Base-by-base conservation (phyloP, 495 filamentous ascomycete species). In the Penicillium crystallinum region DNA sequence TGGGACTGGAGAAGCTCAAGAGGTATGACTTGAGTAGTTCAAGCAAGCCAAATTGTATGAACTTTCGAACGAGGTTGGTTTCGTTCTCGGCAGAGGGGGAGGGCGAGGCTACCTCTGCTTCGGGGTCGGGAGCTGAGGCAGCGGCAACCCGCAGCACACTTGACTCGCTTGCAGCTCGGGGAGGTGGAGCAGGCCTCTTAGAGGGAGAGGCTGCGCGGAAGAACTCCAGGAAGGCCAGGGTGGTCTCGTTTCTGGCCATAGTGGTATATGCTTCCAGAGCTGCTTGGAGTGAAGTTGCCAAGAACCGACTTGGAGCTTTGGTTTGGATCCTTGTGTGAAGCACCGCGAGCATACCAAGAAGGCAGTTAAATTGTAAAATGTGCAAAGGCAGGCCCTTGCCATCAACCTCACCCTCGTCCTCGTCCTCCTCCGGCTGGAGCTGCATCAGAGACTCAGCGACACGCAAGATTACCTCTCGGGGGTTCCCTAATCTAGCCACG, bases 381-480 rank as follows among this genome's bases (percentile, higher is more conserved):
- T 75, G 70, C 17, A 67, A 53, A 9, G 57, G 12, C 21, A 50
- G 41, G 2, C n/a, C 48, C 21, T 43, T 37, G 3, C 30, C 39
- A 1, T 65, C 68, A 2, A 72, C 73, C 3, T 72, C 65, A 0
- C 74, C 71, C 1, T 80, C 76, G 2, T 77, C 74, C 10, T 81
- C 74, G 2, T 80, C 30, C 22, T 85, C 74, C 29, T 75, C 77
- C 5, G 74, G 66, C 23, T 81, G 79, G 43, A 88, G 69, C 30
- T 75, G 59, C 57, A 85, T 73, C 49, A 93, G 70, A 6, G 80
- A 79, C 60, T 95, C 89, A 29, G 89, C 86, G 7, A 91, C 83
- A 52, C 95, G 93, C 52, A 98, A 74, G 35, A 96, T 87, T 33
- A 97, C 93, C 63, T 98, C 93, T 46, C 93, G 77, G 0, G 93